Conservation (phyloP, 2,329 filamentous ascomycete genomes). For the Penicillium corylophilum region DNA sequence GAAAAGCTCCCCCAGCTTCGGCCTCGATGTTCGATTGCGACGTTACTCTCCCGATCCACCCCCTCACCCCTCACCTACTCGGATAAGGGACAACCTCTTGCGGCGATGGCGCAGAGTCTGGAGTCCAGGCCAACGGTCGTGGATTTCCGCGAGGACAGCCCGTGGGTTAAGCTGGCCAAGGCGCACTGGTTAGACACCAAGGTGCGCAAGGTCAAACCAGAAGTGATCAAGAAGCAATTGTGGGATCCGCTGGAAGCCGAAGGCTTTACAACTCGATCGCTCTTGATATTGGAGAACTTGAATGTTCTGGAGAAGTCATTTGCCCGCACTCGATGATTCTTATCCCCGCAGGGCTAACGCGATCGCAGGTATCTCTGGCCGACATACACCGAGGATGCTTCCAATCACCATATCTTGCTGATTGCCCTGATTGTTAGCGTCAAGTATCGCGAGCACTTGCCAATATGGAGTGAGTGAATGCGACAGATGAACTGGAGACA, state of each 20-base stretch:
- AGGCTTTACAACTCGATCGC: constrained; percentile 71
- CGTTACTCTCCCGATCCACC: constrained; percentile 30
- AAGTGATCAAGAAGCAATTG: constrained; percentile 80
- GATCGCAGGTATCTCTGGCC: constrained; percentile 82
- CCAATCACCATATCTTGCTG: constrained; percentile 87
- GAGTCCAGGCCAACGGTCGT: constrained; percentile 45
- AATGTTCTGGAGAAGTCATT: constrained; percentile 79
- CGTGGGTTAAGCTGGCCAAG: constrained; percentile 69
- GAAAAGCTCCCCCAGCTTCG: constrained; percentile 33
- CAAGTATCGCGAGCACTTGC: constrained; percentile 81
- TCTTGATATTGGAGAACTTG: constrained; percentile 82
- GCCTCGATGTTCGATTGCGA: constrained; percentile 23
- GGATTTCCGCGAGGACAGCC: constrained; percentile 43
- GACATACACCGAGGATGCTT: constrained; percentile 81
- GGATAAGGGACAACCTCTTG: constrained; percentile 40
- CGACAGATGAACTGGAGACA: background rate
- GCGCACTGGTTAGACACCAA: constrained; percentile 80
- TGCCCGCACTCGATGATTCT: background rate
- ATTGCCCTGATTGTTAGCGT: constrained; percentile 83
- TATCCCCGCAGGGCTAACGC: constrained; percentile 20
- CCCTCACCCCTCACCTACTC: constrained; percentile 18
- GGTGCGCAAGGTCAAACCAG: constrained; percentile 72
- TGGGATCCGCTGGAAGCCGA: constrained; percentile 87
- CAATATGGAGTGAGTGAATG: constrained; percentile 72
- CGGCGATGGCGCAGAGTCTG: constrained; percentile 59